Evolutionary conservation across 2,329 filamentous ascomycete species (phyloP).

Genomic region (Aspergillus sp.): DNA sequence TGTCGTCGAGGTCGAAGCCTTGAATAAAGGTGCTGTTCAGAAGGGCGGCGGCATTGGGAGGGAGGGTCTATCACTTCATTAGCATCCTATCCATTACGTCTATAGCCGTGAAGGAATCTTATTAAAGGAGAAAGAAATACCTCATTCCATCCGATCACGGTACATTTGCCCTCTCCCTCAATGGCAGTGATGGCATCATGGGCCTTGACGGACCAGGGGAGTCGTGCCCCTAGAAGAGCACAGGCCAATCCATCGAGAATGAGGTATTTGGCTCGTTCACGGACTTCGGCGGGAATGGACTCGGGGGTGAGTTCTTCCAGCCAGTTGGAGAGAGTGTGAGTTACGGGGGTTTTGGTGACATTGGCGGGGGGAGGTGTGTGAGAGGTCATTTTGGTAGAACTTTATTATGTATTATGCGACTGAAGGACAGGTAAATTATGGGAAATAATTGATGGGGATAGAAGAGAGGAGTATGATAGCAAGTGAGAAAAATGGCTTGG

Average conservation of each 20-base stretch:
- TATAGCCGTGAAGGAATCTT: too few species aligned
- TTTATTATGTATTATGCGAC: too few species aligned
- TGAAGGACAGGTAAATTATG: not conserved
- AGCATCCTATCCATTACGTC: too few species aligned
- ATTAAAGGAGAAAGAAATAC: slow-evolving; percentile 1
- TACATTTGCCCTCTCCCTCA: slow-evolving; percentile 32
- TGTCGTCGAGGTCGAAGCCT: slow-evolving; percentile 49
- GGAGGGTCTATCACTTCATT: slow-evolving; percentile 30
- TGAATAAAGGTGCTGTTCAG: slow-evolving; percentile 50
- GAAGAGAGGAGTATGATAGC: not conserved
- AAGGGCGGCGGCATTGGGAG: slow-evolving; percentile 42
- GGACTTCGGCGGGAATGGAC: slow-evolving; percentile 36
- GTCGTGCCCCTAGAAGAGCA: slow-evolving; percentile 41
- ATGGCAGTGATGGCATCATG: slow-evolving; percentile 33
- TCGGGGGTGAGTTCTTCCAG: slow-evolving; percentile 10
- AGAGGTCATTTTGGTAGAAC: not conserved
- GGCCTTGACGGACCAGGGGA: slow-evolving; percentile 46
- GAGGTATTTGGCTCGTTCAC: slow-evolving; percentile 44
- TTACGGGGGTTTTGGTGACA: not conserved
- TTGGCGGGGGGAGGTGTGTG: not conserved
- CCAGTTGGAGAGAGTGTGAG: slow-evolving; percentile 12
- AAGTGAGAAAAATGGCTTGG: too few species aligned
- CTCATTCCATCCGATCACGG: slow-evolving; percentile 18
- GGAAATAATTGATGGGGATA: not conserved
- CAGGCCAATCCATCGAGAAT: slow-evolving; percentile 49